Evolutionary conservation across 768 basidiomycete species (phyloP).

Genomic region (Leccinum pellstonianum): DNA sequence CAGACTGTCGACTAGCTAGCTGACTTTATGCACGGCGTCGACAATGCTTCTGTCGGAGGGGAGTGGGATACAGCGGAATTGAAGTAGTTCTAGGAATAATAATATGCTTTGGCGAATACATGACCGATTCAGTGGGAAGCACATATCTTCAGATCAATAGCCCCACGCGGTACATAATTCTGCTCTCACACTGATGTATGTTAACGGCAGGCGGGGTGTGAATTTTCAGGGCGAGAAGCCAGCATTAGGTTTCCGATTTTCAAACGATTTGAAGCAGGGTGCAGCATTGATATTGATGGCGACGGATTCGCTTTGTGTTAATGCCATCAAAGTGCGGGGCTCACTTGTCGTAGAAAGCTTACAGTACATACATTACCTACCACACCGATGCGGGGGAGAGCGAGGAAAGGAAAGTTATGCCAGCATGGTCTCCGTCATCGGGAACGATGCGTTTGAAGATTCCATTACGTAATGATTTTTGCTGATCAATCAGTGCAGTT

Average conservation of each 20-base stretch:
- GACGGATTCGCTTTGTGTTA: conserved; percentile 12
- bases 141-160: background rate
- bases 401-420: background rate
- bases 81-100: background rate
- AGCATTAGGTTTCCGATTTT: conserved; percentile 32
- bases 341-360: conserved; percentile 3
- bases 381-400: background rate
- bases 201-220: conserved; percentile 19
- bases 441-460: background rate
- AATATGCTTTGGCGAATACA: background rate
- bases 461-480: conserved; percentile 20
- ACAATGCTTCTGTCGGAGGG: conserved; percentile 1
- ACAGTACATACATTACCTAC: background rate
- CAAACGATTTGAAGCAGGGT: conserved; percentile 19
- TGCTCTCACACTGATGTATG: conserved; percentile 7
- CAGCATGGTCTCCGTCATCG: background rate
- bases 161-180: background rate
- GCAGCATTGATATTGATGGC: conserved; percentile 16
- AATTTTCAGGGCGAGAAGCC: conserved; percentile 32
- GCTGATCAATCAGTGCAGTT: background rate
- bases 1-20: conserved; percentile 14
- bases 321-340: conserved; percentile 28
- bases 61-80: background rate
- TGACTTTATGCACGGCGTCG: conserved; percentile 11
- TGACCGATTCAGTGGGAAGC: background rate